These are phyloP conservation scores for Ogataea nakhonphanomensis DNA, from an alignment of 805 yeast genomes.

Conservation along the genomic window DNA sequence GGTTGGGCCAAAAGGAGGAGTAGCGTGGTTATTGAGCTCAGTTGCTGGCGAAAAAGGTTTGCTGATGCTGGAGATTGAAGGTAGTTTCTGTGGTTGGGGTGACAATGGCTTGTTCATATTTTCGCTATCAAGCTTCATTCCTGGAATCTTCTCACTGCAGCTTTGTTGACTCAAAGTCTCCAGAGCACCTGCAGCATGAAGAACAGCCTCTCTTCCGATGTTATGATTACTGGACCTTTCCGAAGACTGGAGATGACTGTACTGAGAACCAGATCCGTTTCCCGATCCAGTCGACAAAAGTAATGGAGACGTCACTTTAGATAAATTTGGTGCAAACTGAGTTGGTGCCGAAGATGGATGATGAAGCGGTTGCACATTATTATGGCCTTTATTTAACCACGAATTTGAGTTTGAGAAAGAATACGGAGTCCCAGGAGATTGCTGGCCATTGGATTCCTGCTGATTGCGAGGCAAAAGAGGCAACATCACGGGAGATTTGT, in stretches of 20 bases:
- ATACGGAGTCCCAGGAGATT: slow-evolving; percentile 28
- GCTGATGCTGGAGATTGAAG: slow-evolving; percentile 25
- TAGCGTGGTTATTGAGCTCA: slow-evolving; percentile 24
- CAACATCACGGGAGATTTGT: slow-evolving; percentile 37
- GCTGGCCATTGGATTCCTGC: slow-evolving; percentile 18
- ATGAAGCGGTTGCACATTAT: slow-evolving; percentile 51
- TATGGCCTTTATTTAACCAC: slow-evolving; percentile 28
- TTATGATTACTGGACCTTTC: slow-evolving; percentile 31
- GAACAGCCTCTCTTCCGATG: slow-evolving; percentile 31
- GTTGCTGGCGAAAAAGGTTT: slow-evolving; percentile 33
- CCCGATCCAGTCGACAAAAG: slow-evolving; percentile 49
- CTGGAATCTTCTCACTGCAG: slow-evolving; percentile 28
- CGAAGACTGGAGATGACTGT: slow-evolving; percentile 39
- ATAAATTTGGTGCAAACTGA: slow-evolving; percentile 63
- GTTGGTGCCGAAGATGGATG: slow-evolving; percentile 69
- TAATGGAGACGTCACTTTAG: slow-evolving; percentile 62
- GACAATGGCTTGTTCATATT: slow-evolving; percentile 18
- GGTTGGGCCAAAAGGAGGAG: slow-evolving; percentile 25
- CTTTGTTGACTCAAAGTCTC: slow-evolving; percentile 37
- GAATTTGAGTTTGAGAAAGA: slow-evolving; percentile 28
- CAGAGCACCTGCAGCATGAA: slow-evolving; percentile 40
- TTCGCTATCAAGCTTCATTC: slow-evolving; percentile 30
- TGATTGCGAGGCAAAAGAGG: slow-evolving; percentile 40
- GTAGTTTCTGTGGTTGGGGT: slow-evolving; percentile 21
- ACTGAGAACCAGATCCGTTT: slow-evolving; percentile 26